Conservation (phyloP, 106 monocot species). For the Cymbidium sinense region DNA sequence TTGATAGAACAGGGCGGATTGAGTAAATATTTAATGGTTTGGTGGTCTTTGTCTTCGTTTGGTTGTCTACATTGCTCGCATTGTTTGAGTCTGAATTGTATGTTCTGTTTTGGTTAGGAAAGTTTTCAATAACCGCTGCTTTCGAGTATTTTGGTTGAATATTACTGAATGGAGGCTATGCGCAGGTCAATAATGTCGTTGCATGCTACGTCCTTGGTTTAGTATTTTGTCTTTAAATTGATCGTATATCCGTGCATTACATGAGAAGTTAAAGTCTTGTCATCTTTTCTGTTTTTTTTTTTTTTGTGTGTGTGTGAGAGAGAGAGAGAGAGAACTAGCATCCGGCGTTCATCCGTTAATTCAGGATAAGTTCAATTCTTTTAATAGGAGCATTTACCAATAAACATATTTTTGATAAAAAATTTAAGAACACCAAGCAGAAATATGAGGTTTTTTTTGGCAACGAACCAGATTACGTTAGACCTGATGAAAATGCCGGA, state of each 20-base stretch:
- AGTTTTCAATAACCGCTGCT: neutral
- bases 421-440: neutral
- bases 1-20: neutral
- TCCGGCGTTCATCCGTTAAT: neutral
- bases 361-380: neutral
- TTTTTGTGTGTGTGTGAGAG: no score
- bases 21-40: neutral
- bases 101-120: neutral
- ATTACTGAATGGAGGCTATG: neutral
- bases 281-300: neutral
- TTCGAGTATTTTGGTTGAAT: neutral
- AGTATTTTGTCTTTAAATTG: neutral
- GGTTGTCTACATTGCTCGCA: neutral
- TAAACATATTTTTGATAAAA: neutral
- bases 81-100: neutral
- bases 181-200: neutral
- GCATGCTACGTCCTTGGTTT: neutral
- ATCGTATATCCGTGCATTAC: neutral
- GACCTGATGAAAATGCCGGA: neutral
- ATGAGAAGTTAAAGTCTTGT: neutral
- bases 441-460: neutral
- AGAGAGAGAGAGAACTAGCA: no score
- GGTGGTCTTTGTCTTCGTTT: neutral
- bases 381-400: neutral
- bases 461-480: neutral